Evolutionary conservation across 139 green algal species (phyloP).

Genomic region (Haematococcus lacustris): DNA sequence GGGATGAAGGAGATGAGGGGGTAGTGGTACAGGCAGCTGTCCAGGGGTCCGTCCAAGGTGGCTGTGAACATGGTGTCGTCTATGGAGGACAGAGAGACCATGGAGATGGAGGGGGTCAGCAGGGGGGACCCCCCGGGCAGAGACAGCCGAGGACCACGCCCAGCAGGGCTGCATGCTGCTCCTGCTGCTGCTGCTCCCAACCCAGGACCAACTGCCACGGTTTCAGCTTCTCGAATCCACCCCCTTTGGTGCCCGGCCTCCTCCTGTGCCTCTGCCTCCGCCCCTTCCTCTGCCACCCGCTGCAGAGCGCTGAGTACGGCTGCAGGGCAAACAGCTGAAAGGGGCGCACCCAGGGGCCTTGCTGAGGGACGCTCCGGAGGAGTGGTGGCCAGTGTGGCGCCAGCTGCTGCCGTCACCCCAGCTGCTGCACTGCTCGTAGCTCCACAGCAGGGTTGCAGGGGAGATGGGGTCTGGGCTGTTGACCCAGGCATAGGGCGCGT

Average conservation of each 20-base stretch:
- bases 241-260: not conserved
- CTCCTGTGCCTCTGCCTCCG: not conserved
- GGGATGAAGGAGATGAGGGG: not conserved
- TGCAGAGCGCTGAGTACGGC: too few species aligned
- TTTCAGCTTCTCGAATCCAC: not conserved
- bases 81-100: not conserved
- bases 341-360: too few species aligned
- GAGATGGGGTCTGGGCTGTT: too few species aligned
- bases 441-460: too few species aligned
- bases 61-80: not conserved
- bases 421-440: too few species aligned
- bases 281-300: not conserved
- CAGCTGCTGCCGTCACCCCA: too few species aligned
- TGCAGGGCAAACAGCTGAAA: too few species aligned
- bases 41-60: not conserved
- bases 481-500: too few species aligned
- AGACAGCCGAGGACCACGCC: not conserved
- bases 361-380: too few species aligned
- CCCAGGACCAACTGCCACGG: not conserved
- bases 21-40: not conserved
- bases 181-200: not conserved
- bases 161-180: not conserved
- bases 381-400: too few species aligned
- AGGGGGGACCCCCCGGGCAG: not conserved
- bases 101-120: not conserved